Evolutionary conservation across 805 yeast genomes (phyloP).

Genomic region (Myxozyma neglecta): DNA sequence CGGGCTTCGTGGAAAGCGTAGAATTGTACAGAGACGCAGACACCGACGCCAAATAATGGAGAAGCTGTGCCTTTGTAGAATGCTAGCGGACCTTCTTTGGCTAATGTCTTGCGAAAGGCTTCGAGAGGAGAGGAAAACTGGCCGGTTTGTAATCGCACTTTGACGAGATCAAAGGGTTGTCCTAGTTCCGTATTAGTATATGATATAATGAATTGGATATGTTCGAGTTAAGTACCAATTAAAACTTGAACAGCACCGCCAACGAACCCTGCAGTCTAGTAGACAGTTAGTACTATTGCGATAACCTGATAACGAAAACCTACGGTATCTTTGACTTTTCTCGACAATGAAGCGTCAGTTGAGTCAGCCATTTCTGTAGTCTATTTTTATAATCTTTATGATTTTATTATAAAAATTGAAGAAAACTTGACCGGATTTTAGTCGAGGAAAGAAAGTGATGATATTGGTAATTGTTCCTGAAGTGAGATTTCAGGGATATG

Average conservation of each 20-base stretch:
- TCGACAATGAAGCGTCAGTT: conserved; percentile 30
- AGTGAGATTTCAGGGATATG: not conserved
- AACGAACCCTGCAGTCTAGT: conserved; percentile 50
- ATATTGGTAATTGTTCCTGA: not conserved
- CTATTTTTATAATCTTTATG: not conserved
- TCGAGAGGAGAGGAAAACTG: conserved; percentile 67
- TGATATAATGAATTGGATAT: not conserved
- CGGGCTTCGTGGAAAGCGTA: conserved; percentile 95
- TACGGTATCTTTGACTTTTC: conserved; percentile 55
- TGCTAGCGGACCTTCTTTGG: conserved; percentile 81
- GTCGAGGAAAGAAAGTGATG: not conserved
- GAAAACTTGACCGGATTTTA: not conserved
- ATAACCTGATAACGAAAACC: not conserved
- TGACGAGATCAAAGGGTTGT: conserved; percentile 52
- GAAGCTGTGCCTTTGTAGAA: conserved; percentile 94
- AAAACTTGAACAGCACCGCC: conserved; percentile 58
- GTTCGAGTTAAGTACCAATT: conserved; percentile 54
- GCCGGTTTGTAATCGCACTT: conserved; percentile 88
- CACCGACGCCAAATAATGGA: conserved; percentile 71
- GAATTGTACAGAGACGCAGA: conserved; percentile 76
- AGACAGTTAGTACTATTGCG: conserved; percentile 39
- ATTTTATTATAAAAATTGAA: not conserved
- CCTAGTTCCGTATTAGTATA: conserved; percentile 3
- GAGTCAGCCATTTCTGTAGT: conserved; percentile 23
- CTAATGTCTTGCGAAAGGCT: conserved; percentile 65